Evolutionary conservation across 2,329 filamentous ascomycete species (phyloP).

Genomic region (Shiraia sp.): DNA sequence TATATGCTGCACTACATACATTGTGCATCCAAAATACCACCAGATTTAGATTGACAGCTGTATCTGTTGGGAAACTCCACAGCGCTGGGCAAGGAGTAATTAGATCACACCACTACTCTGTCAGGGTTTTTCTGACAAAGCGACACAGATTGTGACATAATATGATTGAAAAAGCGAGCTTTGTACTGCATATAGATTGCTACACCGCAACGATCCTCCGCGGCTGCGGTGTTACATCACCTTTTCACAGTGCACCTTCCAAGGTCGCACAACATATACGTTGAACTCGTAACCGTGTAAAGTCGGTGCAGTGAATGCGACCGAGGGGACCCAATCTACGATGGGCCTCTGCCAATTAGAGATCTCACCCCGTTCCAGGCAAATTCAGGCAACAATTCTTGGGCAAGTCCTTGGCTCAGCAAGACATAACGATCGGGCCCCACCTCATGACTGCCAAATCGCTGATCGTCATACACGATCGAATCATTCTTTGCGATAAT

Average conservation of each 20-base stretch:
- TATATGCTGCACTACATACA: no score
- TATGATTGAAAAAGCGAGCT: no score
- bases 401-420: slow-evolving; percentile 3
- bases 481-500: slow-evolving; percentile 61
- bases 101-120: no score
- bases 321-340: background rate
- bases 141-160: no score
- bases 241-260: slow-evolving; percentile 11
- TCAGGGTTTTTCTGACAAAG: no score
- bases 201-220: no score
- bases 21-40: no score
- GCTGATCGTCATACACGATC: slow-evolving; percentile 55
- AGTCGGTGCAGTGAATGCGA: slow-evolving; percentile 2
- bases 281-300: slow-evolving; percentile 4
- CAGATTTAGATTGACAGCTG: no score
- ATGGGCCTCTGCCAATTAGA: slow-evolving; percentile 37
- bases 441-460: slow-evolving; percentile 17
- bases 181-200: background rate
- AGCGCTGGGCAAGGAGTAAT: no score
- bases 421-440: slow-evolving; percentile 10
- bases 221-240: slow-evolving; percentile 11
- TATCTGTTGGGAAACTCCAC: no score
- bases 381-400: slow-evolving; percentile 22
- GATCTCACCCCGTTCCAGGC: slow-evolving; percentile 24
- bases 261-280: slow-evolving; percentile 13